These are phyloP conservation scores for Perilla frutescens DNA, from an alignment of 257 asterid species.

Conservation along the genomic window DNA sequence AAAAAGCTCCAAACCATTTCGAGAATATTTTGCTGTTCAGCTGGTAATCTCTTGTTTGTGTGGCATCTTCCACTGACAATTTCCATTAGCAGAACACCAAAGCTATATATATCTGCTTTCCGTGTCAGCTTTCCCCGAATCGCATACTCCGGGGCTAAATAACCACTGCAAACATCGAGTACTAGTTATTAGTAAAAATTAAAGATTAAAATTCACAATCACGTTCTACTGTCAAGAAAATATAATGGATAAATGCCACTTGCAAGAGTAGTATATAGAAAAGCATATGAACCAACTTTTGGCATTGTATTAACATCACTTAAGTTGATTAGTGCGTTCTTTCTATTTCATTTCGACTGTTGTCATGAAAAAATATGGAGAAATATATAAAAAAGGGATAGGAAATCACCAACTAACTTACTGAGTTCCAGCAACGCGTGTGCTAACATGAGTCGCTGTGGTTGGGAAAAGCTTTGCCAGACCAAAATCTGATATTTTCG, in stretches of 20 bases:
- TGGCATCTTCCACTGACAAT: constrained; percentile 80
- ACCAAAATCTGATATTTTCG: constrained; percentile 94
- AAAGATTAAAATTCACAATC: not conserved
- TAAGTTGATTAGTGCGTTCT: no score
- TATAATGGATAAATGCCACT: not conserved
- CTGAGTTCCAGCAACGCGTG: constrained; percentile 95
- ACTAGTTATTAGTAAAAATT: not conserved
- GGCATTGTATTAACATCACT: not conserved
- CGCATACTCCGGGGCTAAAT: constrained; percentile 97
- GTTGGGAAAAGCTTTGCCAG: constrained; percentile 85
- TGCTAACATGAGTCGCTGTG: constrained; percentile 77
- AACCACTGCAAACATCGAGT: constrained; percentile 62
- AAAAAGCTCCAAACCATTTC: constrained; percentile 63
- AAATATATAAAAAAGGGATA: not conserved
- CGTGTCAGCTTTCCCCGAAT: constrained; percentile 82
- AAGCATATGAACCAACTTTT: not conserved
- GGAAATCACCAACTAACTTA: constrained; percentile 58
- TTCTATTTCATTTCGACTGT: no score
- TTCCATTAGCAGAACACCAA: constrained; percentile 84
- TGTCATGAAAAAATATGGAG: no score
- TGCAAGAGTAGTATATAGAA: not conserved
- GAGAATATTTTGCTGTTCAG: constrained; percentile 66
- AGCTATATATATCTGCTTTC: constrained; percentile 90
- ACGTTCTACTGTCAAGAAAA: not conserved
- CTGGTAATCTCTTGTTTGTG: constrained; percentile 70